These are phyloP conservation scores for Coemansia interrupta DNA, from an alignment of 192 early-diverging fungal genomes.

Conservation along the genomic window DNA sequence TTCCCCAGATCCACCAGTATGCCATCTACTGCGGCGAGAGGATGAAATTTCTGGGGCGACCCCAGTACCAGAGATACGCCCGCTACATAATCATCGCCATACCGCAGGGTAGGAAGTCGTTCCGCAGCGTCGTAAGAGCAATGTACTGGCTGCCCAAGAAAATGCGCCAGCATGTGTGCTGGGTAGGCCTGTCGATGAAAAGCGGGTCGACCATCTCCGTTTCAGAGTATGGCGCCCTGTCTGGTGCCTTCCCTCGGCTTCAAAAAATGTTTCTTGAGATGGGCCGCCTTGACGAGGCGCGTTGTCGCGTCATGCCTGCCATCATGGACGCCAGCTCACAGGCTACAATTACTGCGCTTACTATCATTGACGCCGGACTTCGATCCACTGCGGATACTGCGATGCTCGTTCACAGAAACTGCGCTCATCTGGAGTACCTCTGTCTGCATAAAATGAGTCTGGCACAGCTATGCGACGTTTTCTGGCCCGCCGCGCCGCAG, in stretches of 20 bases:
- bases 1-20: conserved; percentile 15
- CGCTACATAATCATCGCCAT: conserved; percentile 18
- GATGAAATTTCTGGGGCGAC: conserved; percentile 2
- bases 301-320: background rate
- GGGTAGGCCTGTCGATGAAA: conserved; percentile 26
- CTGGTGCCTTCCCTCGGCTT: conserved; percentile 20
- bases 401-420: too few relatives aligned
- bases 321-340: too few relatives aligned
- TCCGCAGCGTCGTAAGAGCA: conserved; percentile 17
- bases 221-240: conserved; percentile 30
- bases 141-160: conserved; percentile 16
- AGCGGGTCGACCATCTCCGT: conserved; percentile 6
- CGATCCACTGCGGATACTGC: too few relatives aligned
- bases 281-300: background rate
- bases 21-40: conserved; percentile 13
- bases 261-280: conserved; percentile 10
- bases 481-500: too few relatives aligned
- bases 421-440: too few relatives aligned
- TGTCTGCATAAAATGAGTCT: too few relatives aligned
- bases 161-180: conserved; percentile 13
- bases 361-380: too few relatives aligned
- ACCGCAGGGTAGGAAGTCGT: conserved; percentile 12
- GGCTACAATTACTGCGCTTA: too few relatives aligned
- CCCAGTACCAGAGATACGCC: background rate
- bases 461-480: too few relatives aligned